Evolutionary conservation across 495 filamentous ascomycete species (phyloP), one percentile per base, ranked within the genome.

Genomic region (Penicillium cosmopolitanum): DNA sequence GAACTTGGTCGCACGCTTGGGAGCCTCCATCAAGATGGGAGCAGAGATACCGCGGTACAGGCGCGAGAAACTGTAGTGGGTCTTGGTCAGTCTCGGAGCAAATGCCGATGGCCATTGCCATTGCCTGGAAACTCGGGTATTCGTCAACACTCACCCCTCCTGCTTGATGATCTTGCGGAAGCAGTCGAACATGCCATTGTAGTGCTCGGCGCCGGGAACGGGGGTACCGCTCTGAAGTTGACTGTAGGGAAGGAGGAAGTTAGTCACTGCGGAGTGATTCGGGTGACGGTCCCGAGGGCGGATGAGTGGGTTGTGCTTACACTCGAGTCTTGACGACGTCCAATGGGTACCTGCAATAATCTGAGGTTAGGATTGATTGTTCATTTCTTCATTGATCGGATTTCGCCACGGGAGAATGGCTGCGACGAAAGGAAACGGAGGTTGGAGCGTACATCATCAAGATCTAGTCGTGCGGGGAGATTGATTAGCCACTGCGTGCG

Each of bases 241-340:
- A 72, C 91, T 96, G 64, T 53, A 34, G 12, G 54, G 57, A 53
- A 31, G 28, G 36, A 40, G 19, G 43, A 21, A 42, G 48, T 68
- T 63, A 67, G 67, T 50, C 11, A 44, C 35, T n/a, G 48, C 19
- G 51, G 36, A 31, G 33, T 43, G 23, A 28, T 35, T 54, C 55
- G 48, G 55, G 53, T 56, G 44, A 57, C 38, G 16, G 25, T 52
- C 63, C 61, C 61, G 66, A 64, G 58, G 42, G 56, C 8, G 16
- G 16, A n/a, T 16, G 13, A 16, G 57, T 53, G 51, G 46, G 13
- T 36, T 38, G 50, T 43, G 46, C 90, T 84, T 84, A 96, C 90
- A 98, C 88, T 85, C 95, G 82, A 51, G 95, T 98, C 83, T 98
- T 98, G 68, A 98, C 91, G 46, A 98, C 94, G 76, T 98, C 95